Conservation (phyloP, 1,284 basidiomycete genomes). For the Microstroma glucosiphilum region DNA sequence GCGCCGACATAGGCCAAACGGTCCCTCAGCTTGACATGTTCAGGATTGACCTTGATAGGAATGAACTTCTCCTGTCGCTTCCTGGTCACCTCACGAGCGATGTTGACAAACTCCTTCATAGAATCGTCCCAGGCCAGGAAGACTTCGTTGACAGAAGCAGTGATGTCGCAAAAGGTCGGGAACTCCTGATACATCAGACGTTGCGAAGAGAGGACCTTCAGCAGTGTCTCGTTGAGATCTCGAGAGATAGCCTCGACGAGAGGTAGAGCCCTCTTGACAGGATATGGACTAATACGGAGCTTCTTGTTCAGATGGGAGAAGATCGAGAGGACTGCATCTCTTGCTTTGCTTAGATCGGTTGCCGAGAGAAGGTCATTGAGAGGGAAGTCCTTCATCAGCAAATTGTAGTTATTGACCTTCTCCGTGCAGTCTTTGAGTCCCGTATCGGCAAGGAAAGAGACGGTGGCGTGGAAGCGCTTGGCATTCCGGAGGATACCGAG, state of each 20-base stretch:
- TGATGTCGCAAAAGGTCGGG: slow-evolving; percentile 79
- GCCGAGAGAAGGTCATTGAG: slow-evolving; percentile 91
- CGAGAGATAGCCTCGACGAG: slow-evolving; percentile 95
- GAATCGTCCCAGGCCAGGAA: slow-evolving; percentile 94
- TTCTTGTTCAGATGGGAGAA: slow-evolving; percentile 94
- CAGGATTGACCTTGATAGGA: slow-evolving; percentile 88
- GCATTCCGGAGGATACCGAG: slow-evolving; percentile 92
- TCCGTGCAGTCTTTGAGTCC: slow-evolving; percentile 66
- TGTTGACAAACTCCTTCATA: slow-evolving; percentile 96
- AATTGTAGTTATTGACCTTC: slow-evolving; percentile 64
- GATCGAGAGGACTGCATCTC: slow-evolving; percentile 77
- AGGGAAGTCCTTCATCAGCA: slow-evolving; percentile 97
- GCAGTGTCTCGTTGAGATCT: slow-evolving; percentile 90
- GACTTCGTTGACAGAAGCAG: slow-evolving; percentile 70
- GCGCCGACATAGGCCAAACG: slow-evolving; percentile 78
- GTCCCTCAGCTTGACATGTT: slow-evolving; percentile 85
- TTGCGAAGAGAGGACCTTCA: slow-evolving; percentile 81
- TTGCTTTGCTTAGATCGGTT: slow-evolving; percentile 88
- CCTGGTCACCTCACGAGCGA: slow-evolving; percentile 87
- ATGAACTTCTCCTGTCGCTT: slow-evolving; percentile 91
- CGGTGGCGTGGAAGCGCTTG: slow-evolving; percentile 93
- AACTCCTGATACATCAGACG: slow-evolving; percentile 90
- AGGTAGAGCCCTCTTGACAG: slow-evolving; percentile 85
- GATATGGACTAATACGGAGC: slow-evolving; percentile 72
- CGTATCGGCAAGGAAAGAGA: slow-evolving; percentile 95